Evolutionary conservation across 257 asterid species (phyloP), one percentile per base, ranked within the genome.

Genomic region (Henckelia pumila): DNA sequence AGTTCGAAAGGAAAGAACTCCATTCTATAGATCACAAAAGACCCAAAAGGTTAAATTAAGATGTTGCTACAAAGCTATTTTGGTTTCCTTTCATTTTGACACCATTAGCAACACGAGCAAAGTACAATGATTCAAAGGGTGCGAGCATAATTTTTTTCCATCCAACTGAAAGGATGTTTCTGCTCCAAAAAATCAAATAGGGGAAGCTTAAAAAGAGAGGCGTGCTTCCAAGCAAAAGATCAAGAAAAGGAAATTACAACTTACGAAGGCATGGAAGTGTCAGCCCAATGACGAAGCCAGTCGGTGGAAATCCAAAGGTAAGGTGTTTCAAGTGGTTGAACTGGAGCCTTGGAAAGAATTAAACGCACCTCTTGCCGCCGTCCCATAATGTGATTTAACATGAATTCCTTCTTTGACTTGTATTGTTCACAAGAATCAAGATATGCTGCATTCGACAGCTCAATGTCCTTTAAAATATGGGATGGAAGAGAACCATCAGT

Each of bases 261-360:
- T 81, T 85, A 93, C 99, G 53, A 52, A 59, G 97, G 68, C 63
- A 70, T 72, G 59, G 88, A 74, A 73, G 77, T 80, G 79, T 93
- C 99, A 56, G 99, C 88, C 99, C 99, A 93, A 56, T 82, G 99
- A 64, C 96, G 97, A 76, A 93, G 95, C 97, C 97, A 93, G 56
- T 93, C 99, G 44, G 89, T 75, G 53, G 97, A 84, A 74, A 93
- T 78, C 97, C 97, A 93, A 79, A 80, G 86, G 81, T 84, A 88
- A 8, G 85, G 85, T 67, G 78, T 77, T 69, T 80, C 95, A 40
- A 76, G 83, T 53, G 91, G 82, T 66, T 59, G 79, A 60, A 88
- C 97, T 69, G 96, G 89, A 70, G 97, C 95, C 78, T 82, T 84
- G 76, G 95, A 75, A 74, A 93, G 95, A 76, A 90, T 69, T 26